phyloP scores from a whole-genome alignment of 2,329 filamentous ascomycete genomes.

The Dothideomycetidae sp. region DNA sequence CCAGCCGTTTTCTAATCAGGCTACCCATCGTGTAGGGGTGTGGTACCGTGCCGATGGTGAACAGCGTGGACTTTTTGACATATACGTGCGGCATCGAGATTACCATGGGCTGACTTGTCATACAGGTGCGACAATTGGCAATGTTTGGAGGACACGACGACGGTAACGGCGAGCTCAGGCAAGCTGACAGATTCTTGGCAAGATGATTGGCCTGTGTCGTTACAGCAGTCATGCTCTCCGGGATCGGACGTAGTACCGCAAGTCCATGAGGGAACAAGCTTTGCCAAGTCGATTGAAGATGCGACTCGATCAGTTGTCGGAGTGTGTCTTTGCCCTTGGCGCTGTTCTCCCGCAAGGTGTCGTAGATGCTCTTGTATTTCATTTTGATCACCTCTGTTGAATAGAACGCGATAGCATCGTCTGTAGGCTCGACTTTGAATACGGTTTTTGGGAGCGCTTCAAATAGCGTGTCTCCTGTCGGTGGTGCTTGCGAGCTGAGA shows the following conservation, averaged over 20 bases:
- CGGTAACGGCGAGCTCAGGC: slow-evolving; percentile 57
- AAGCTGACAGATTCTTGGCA: slow-evolving; percentile 60
- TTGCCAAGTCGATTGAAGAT: slow-evolving; percentile 77
- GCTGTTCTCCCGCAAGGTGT: slow-evolving; percentile 34
- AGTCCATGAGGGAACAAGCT: slow-evolving; percentile 64
- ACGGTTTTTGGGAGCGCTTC: slow-evolving; percentile 44
- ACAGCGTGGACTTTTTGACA: slow-evolving; percentile 56
- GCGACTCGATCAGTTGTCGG: slow-evolving; percentile 63
- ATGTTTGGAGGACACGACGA: slow-evolving; percentile 73
- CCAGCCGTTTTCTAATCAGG: slow-evolving; percentile 40
- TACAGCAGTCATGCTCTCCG: slow-evolving; percentile 59
- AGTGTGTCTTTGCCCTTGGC: slow-evolving; percentile 49
- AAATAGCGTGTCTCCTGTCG: slow-evolving; percentile 48
- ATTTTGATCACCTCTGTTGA: slow-evolving; percentile 45
- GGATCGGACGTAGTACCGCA: slow-evolving; percentile 64
- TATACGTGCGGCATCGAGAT: slow-evolving; percentile 54
- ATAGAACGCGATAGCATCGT: slow-evolving; percentile 66
- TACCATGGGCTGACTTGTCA: slow-evolving; percentile 47
- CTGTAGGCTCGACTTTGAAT: slow-evolving; percentile 51
- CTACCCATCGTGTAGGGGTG: slow-evolving; percentile 77
- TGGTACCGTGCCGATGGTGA: slow-evolving; percentile 75
- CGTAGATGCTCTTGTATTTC: slow-evolving; percentile 53
- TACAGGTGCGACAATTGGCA: slow-evolving; percentile 60
- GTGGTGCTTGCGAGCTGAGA: slow-evolving; percentile 38
- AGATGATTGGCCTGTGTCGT: slow-evolving; percentile 56